These are phyloP conservation scores for Termitomyces sp. DNA, from an alignment of 768 basidiomycete genomes.

Conservation along the genomic window DNA sequence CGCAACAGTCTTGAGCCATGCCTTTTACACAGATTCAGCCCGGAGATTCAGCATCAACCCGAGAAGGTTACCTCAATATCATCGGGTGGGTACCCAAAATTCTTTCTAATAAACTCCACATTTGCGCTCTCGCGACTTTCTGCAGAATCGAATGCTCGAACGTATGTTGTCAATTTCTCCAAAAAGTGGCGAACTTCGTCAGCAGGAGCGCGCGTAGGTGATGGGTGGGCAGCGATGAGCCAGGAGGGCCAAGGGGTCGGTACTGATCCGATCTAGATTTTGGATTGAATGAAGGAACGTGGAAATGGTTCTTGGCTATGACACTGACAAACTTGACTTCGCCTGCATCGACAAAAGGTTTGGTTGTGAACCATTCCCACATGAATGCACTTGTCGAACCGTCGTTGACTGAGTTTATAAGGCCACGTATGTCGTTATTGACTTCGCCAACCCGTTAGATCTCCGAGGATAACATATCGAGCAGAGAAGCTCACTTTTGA, in stretches of 20 bases:
- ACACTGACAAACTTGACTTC: conserved; percentile 76
- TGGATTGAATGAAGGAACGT: background rate
- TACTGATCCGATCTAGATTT: conserved; percentile 66
- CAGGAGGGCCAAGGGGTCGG: conserved; percentile 97
- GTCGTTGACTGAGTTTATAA: conserved; percentile 84
- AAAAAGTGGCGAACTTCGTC: conserved; percentile 55
- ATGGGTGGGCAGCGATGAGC: conserved; percentile 85
- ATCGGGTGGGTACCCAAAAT: conserved; percentile 75
- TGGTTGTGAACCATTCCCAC: conserved; percentile 89
- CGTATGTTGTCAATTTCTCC: conserved; percentile 51
- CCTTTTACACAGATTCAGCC: conserved; percentile 30
- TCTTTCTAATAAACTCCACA: conserved; percentile 68
- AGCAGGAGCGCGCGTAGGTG: conserved; percentile 45
- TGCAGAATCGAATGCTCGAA: conserved; percentile 57
- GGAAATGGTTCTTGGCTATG: background rate
- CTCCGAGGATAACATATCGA: background rate
- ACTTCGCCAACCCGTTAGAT: conserved; percentile 34
- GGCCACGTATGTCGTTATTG: conserved; percentile 73
- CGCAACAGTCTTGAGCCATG: conserved; percentile 76
- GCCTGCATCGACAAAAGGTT: conserved; percentile 70
- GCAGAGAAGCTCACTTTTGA: conserved; percentile 48
- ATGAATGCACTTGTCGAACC: conserved; percentile 87
- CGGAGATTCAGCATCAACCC: background rate
- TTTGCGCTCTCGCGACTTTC: conserved; percentile 52
- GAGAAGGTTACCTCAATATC: conserved; percentile 61